These are phyloP conservation scores for Lupinus albus DNA, from an alignment of 306 rosid genomes.

Conservation along the genomic window DNA sequence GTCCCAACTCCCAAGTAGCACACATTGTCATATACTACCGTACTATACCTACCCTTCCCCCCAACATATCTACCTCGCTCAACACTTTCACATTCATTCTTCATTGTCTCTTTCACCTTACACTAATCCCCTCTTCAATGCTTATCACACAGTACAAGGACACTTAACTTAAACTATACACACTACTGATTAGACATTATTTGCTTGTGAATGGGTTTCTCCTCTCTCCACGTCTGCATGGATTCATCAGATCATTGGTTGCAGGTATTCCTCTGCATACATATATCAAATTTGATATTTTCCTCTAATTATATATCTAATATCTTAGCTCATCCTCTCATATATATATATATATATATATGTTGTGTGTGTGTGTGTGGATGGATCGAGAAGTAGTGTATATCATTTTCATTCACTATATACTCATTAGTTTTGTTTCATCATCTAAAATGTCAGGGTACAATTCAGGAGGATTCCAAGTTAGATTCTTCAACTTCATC, in stretches of 20 bases:
- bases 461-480: constrained; percentile 70
- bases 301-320: background rate
- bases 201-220: constrained; percentile 65
- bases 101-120: no score
- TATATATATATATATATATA: no score
- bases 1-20: constrained; percentile 30
- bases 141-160: background rate
- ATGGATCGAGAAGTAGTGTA: background rate
- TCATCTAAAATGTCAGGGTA: constrained; percentile 55
- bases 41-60: background rate
- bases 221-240: constrained; percentile 89
- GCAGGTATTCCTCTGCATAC: constrained; percentile 60
- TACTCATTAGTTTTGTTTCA: background rate
- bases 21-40: constrained; percentile 22
- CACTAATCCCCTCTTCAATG: no score
- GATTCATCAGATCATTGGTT: constrained; percentile 91
- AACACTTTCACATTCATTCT: no score
- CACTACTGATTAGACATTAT: background rate
- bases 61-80: background rate
- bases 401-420: background rate
- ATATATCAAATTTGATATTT: background rate
- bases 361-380: no score
- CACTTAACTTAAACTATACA: background rate
- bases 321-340: constrained; percentile 1
- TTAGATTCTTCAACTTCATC: constrained; percentile 83